Evolutionary conservation across 2,329 filamentous ascomycete genomes (phyloP), one percentile per base, ranked within the genome.

Genomic region (Alternaria dauci): DNA sequence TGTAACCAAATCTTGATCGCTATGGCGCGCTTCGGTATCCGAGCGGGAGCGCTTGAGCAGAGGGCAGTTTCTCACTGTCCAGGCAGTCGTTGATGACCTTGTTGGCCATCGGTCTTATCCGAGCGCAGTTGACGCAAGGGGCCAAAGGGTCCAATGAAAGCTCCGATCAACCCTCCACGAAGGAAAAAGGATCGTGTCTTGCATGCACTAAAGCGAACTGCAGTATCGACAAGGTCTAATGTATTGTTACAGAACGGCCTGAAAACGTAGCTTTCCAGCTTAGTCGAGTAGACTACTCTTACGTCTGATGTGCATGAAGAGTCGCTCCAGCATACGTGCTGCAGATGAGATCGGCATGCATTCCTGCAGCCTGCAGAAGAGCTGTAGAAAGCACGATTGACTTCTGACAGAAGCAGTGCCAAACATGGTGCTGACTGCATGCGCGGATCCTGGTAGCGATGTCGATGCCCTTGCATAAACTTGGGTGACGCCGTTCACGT

Each of bases 141-240:
- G 58, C 55, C 18, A 43, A 48, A 46, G 36, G 44, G 30, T 46
- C 56, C 56, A 56, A 48, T 61, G 16, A 46, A 52, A 23, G 26
- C 41, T 26, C 47, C 39, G 46, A 57, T 51, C 58, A 26, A 34
- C 48, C 39, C 43, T 41, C 38, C 55, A 34, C 12, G 34, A 5
- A 51, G 14, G 16, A 18, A 30, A 34, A 58, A 58, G 52, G 55
- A 66, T 57, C 44, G 47, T 52, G 57, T 48, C 47, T 55, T 41
- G 55, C 55, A 65, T 61, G 47, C 55, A 55, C 65, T 67, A 62
- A 23, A 28, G 34, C 28, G 46, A 51, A 55, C 48, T 62, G 58
- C 60, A 65, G 55, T 42, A 58, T 63, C 65, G 58, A 58, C 47
- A 44, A 52, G 38, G 53, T 47, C 30, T 2, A 20, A 28, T 12